Conservation (phyloP, 768 basidiomycete species). For the Lanmaoa rubissima region DNA sequence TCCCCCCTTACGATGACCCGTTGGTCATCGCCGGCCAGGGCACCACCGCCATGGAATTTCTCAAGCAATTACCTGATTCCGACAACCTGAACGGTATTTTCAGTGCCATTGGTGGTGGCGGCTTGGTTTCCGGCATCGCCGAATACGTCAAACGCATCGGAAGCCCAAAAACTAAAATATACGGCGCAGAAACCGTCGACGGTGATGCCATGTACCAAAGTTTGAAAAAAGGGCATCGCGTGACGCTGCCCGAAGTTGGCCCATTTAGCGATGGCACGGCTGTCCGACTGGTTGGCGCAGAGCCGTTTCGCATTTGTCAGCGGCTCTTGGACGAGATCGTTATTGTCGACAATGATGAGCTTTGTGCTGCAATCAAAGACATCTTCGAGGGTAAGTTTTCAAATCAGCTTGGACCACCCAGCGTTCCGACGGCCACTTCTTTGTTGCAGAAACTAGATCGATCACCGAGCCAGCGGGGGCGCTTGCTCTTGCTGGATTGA, state of each 20-base stretch:
- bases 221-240: constrained; percentile 75
- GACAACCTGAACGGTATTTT: constrained; percentile 84
- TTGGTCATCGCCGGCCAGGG: constrained; percentile 97
- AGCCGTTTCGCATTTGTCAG: constrained; percentile 91
- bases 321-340: constrained; percentile 79
- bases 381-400: constrained; percentile 82
- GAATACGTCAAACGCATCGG: constrained; percentile 95
- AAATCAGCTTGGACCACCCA: background rate
- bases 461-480: constrained; percentile 97
- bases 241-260: constrained; percentile 85
- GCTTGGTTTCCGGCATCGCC: constrained; percentile 84
- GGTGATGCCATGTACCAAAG: constrained; percentile 92
- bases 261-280: constrained; percentile 98
- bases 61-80: constrained; percentile 80
- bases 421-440: background rate
- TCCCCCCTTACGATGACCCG: constrained; percentile 97
- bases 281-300: constrained; percentile 92
- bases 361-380: constrained; percentile 98
- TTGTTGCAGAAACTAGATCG: constrained; percentile 73
- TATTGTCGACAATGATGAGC: constrained; percentile 89
- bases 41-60: constrained; percentile 90
- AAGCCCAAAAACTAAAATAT: constrained; percentile 72
- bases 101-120: constrained; percentile 91
- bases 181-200: constrained; percentile 93
- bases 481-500: constrained; percentile 86